Percentiles rank a stretch among this genome's conserved stretches.
These are phyloP conservation scores for Leptographium radiaticola DNA, from an alignment of 2,329 filamentous ascomycete species.

Conservation along the genomic window DNA sequence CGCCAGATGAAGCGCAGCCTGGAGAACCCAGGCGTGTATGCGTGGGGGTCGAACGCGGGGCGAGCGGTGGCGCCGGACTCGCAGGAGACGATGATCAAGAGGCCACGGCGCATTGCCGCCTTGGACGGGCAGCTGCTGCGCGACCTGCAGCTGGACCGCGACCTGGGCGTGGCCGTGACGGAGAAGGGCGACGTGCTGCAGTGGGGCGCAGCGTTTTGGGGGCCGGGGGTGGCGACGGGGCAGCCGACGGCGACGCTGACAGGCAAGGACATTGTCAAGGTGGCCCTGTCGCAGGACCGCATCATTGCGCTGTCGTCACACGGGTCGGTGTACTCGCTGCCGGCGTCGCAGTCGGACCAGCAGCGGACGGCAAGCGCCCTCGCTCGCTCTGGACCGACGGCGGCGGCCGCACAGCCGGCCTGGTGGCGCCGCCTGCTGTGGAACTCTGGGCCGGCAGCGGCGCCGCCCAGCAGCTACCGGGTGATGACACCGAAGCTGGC, in stretches of 20 bases:
- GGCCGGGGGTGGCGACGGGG: conserved; percentile 23
- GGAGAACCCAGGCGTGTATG: conserved; percentile 77
- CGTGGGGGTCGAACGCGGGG: conserved; percentile 82
- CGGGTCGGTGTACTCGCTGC: conserved; percentile 75
- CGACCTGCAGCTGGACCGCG: conserved; percentile 72
- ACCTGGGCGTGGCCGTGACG: conserved; percentile 74
- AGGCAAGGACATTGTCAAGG: conserved; percentile 67
- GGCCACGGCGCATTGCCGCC: conserved; percentile 61
- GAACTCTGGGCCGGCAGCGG: conserved; percentile 25
- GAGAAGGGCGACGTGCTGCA: conserved; percentile 83
- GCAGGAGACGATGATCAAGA: conserved; percentile 64
- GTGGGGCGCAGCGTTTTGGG: conserved; percentile 64
- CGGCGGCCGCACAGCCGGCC: conserved; percentile 13
- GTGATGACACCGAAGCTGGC: conserved; percentile 51
- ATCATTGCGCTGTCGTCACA: conserved; percentile 64
- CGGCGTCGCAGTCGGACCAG: conserved; percentile 63
- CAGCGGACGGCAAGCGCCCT: conserved; percentile 41
- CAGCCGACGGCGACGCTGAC: conserved; percentile 55
- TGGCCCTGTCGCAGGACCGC: conserved; percentile 69
- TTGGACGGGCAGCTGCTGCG: conserved; percentile 77
- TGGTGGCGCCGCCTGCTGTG: conserved; percentile 60
- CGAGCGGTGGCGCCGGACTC: conserved; percentile 77
- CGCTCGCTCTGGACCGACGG: conserved; percentile 1
- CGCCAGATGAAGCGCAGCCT: conserved; percentile 74
- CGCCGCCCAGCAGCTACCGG: conserved; percentile 45